phyloP scores from a whole-genome alignment of 495 filamentous ascomycete species.

The Neurospora hispaniola region DNA sequence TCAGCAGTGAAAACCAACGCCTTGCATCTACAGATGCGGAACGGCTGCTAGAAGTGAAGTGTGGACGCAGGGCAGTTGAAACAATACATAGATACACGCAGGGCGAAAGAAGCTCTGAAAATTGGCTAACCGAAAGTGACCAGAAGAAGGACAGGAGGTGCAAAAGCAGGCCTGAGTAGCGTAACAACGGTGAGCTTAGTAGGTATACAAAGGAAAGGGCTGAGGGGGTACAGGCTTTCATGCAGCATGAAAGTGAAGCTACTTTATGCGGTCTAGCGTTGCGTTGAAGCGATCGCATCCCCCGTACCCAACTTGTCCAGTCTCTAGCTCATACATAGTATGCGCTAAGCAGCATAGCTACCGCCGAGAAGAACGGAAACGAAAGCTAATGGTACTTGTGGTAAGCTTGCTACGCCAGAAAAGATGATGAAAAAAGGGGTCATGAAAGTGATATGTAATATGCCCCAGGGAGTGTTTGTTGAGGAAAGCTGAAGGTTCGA shows the following conservation, averaged over 20 bases:
- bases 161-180: slow-evolving; percentile 8
- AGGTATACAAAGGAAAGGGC: slow-evolving; percentile 7
- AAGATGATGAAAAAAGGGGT: background rate
- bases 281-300: slow-evolving; percentile 11
- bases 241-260: background rate
- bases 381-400: background rate
- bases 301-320: slow-evolving; percentile 6
- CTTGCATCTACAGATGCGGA: background rate
- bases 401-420: background rate
- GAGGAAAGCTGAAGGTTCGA: background rate
- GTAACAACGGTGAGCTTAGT: slow-evolving; percentile 9
- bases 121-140: slow-evolving; percentile 9
- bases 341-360: slow-evolving; percentile 5
- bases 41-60: background rate
- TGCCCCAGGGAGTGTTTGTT: background rate
- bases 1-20: background rate
- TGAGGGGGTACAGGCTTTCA: slow-evolving; percentile 10
- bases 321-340: background rate
- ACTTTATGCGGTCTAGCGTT: background rate
- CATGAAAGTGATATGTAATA: background rate
- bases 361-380: slow-evolving; percentile 8
- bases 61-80: slow-evolving; percentile 3
- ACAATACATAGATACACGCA: slow-evolving; percentile 1
- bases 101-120: slow-evolving; percentile 1
- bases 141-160: background rate